Conservation (phyloP, 805 yeast genomes). For the Candida golubevii region DNA sequence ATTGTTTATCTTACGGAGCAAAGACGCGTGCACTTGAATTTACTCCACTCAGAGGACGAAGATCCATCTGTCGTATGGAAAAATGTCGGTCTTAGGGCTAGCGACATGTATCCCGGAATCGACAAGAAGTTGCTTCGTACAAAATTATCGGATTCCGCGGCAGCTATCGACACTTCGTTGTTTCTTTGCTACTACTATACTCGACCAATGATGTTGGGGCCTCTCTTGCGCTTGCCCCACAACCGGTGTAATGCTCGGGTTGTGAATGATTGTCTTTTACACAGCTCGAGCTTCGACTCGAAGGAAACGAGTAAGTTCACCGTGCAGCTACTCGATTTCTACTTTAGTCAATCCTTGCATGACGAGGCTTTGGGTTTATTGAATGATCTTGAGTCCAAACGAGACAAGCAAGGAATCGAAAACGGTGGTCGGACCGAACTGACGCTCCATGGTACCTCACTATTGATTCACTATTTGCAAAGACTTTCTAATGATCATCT, state of each 20-base stretch:
- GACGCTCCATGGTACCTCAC: conserved; percentile 33
- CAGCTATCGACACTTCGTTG: conserved; percentile 70
- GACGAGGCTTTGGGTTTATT: conserved; percentile 63
- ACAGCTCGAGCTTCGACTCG: conserved; percentile 25
- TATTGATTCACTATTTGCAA: conserved; percentile 55
- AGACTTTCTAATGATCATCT: conserved; percentile 47
- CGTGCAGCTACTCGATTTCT: conserved; percentile 74
- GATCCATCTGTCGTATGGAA: conserved; percentile 38
- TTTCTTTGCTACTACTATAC: conserved; percentile 70
- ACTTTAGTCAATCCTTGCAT: conserved; percentile 59
- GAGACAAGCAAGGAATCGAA: conserved; percentile 10
- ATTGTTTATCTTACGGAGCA: conserved; percentile 51
- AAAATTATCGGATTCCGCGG: conserved; percentile 29
- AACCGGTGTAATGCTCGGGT: conserved; percentile 67
- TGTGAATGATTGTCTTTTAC: conserved; percentile 52
- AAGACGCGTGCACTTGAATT: conserved; percentile 43
- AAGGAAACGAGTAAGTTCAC: conserved; percentile 36
- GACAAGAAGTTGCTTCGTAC: conserved; percentile 18
- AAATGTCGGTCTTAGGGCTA: conserved; percentile 38
- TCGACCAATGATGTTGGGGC: conserved; percentile 72
- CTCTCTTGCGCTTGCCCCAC: conserved; percentile 66
- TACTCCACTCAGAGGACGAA: conserved; percentile 26
- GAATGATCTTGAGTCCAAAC: conserved; percentile 20
- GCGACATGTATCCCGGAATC: conserved; percentile 38
- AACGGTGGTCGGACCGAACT: conserved; percentile 22